Percentiles rank a stretch among this genome's conserved stretches.
phyloP scores from a whole-genome alignment of 2,329 filamentous ascomycete species.

The Emmonsia crescens region DNA sequence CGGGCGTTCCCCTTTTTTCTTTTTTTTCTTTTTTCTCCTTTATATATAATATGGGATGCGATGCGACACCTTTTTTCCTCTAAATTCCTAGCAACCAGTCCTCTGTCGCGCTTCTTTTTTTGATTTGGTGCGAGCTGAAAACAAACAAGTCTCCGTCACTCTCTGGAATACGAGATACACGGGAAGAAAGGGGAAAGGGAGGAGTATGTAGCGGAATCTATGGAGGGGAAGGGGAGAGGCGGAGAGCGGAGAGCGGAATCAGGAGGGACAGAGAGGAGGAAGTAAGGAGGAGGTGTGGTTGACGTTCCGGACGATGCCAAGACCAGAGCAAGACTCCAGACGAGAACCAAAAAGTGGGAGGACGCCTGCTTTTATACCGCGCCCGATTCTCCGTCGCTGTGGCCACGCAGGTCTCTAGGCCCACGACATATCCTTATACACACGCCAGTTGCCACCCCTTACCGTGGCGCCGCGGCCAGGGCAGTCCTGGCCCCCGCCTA shows the following conservation, averaged over 20 bases:
- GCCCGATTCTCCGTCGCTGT: conserved; percentile 6
- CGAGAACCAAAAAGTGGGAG: conserved; percentile 8
- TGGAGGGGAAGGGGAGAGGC: neutral
- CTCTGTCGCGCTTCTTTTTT: neutral
- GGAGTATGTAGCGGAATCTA: neutral
- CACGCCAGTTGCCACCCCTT: conserved; percentile 8
- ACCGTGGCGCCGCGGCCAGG: neutral
- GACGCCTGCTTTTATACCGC: conserved; percentile 14
- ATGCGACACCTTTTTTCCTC: neutral
- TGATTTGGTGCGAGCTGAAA: neutral
- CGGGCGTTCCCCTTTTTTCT: neutral
- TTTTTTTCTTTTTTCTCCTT: neutral
- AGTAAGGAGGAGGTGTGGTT: neutral
- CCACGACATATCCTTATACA: conserved; percentile 7
- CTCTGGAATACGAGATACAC: neutral
- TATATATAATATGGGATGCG: neutral
- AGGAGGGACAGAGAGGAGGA: neutral
- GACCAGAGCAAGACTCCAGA: conserved; percentile 12
- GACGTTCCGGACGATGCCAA: conserved; percentile 14
- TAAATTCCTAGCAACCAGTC: neutral
- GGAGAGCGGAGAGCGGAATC: neutral
- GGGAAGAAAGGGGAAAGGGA: neutral
- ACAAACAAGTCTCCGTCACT: neutral
- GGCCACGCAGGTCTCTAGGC: conserved; percentile 5
- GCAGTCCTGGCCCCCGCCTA: neutral